Base-by-base conservation (phyloP, 108 stramenopile genomes). In the Cyclotella kingstonii region DNA sequence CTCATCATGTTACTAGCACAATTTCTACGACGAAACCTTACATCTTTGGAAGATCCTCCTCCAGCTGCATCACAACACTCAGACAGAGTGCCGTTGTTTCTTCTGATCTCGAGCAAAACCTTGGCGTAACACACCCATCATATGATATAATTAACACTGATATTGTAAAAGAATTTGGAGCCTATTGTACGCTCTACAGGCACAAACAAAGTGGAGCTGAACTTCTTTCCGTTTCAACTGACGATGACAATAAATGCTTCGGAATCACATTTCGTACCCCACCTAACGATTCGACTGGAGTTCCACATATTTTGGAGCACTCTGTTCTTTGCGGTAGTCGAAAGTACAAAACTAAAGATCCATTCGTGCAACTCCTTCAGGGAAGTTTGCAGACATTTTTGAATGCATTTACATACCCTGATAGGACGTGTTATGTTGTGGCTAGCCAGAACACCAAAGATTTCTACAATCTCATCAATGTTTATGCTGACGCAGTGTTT, bases 361-460 rank as follows among this genome's bases (percentile, higher is more conserved):
- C 99, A 21, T 99, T 99, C 62, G 95, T 97, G 14, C 96, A 99
- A 51, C 80, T 99, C 17, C 77, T 98, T 18, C 91, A 95, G 70
- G 95, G 97, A 29, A 78, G 73, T 41, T 65, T 98, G 25, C 96
- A 98, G 71, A 99, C 97, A 21, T 98, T 98, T 66, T 65, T 99
- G 49, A 99, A 99, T 81, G 99, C 99, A 22, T 97, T 98, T 60
- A 99, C 99, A 3, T 98, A 98, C 60, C 98, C 97, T 22, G 99
- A 99, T 74, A 21, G 74, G 17, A 99, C 99, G 41, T 96, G 96
- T 70, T 99, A 99, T 72, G 97, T 97, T 0, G 96, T 98, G n/a
- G 96, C 98, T 1, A 84, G 81, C 64, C 95, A 94, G 60, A 99
- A 99, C 84, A 78, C 75, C 17, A 94, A 96, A 79, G 99, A 99